Conservation (phyloP, 225 moss, liverwort and hornwort genomes). For the Polytrichum formosum region DNA sequence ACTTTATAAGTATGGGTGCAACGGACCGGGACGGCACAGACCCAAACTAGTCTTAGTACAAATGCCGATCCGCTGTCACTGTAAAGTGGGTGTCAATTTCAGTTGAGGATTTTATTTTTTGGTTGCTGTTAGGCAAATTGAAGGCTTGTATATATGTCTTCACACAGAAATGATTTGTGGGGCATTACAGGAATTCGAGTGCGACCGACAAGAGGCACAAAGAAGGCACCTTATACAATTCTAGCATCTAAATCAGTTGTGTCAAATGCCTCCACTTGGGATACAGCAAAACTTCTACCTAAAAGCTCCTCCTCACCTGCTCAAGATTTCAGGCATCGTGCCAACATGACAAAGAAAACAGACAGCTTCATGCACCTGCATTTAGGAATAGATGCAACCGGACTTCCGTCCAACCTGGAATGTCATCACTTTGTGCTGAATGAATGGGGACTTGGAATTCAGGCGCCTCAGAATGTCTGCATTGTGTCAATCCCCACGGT, state of each 20-base stretch:
- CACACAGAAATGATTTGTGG: background rate
- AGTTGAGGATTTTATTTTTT: no score
- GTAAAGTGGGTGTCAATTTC: no score
- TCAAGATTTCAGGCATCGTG: constrained; percentile 35
- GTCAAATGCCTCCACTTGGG: constrained; percentile 82
- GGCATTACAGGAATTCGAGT: constrained; percentile 42
- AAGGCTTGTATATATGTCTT: background rate
- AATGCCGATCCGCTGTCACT: no score
- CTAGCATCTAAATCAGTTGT: constrained; percentile 64
- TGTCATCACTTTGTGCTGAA: constrained; percentile 70
- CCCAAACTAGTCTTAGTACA: no score
- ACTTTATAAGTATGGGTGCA: no score
- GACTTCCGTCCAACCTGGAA: constrained; percentile 60
- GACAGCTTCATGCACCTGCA: constrained; percentile 85
- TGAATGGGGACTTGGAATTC: constrained; percentile 63
- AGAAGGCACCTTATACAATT: constrained; percentile 38
- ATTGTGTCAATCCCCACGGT: constrained; percentile 70
- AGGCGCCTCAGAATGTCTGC: constrained; percentile 75
- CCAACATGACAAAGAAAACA: constrained; percentile 48
- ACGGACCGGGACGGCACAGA: no score
- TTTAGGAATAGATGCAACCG: constrained; percentile 64
- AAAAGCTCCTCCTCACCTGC: constrained; percentile 12
- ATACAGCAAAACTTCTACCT: constrained; percentile 67
- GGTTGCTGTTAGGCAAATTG: background rate
- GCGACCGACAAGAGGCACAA: constrained; percentile 52